Conservation (phyloP, 345 rosid species). For the Citrus unshiu region DNA sequence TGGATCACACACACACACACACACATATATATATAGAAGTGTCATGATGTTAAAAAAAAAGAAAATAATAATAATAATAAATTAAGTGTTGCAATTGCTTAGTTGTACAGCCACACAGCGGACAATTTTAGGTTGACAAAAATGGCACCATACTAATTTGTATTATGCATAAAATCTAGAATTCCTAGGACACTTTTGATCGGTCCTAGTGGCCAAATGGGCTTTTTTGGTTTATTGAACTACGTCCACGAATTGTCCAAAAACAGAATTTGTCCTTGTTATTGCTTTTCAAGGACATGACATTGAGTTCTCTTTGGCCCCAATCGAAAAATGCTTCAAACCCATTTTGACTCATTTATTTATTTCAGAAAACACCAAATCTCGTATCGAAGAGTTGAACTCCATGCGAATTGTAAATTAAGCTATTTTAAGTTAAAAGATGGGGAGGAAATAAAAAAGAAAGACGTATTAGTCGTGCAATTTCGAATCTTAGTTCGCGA, state of each 20-base stretch:
- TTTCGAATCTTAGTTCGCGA: constrained; percentile 6
- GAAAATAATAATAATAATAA: background rate
- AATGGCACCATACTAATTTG: background rate
- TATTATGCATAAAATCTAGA: background rate
- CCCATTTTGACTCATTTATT: background rate
- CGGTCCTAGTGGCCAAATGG: background rate
- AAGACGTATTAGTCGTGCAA: background rate
- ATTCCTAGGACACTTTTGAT: background rate
- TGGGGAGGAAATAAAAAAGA: background rate
- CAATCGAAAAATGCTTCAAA: background rate
- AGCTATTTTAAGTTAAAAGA: background rate
- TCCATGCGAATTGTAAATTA: background rate
- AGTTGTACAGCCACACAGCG: background rate
- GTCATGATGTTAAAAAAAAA: background rate
- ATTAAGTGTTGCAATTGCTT: background rate
- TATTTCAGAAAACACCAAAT: background rate
- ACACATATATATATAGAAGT: no score
- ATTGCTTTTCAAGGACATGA: background rate
- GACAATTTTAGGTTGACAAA: constrained; percentile 14
- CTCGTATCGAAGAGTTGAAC: background rate
- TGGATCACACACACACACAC: background rate
- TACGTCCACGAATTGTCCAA: background rate
- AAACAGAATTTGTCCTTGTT: background rate
- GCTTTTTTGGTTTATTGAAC: background rate
- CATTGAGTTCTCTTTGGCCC: background rate